Base-by-base conservation (phyloP, 1,139 yeast genomes). In the Suhomyces wounanorum region DNA sequence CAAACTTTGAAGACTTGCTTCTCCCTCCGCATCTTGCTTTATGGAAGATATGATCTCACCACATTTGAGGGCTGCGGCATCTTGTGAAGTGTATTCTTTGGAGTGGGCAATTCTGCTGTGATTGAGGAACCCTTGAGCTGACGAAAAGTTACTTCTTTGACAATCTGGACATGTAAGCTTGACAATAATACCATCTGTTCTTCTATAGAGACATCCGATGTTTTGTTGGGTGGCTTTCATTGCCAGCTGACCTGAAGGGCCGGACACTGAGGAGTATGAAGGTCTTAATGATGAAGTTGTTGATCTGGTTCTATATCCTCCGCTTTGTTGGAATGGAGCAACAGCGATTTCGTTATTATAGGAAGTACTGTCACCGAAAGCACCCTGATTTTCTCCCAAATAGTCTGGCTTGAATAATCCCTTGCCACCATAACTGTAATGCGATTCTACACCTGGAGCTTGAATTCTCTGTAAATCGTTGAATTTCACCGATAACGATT, bases 121-220 rank as follows among this genome's bases (percentile, higher is more conserved):
- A 63, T 87, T 88, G 40, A 87, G 75, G 55, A 88, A 87, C 23
- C 95, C 95, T 63, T 88, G 95, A 0, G 91, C 89, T 13, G 89
- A 82, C 8, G 89, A 83, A 62, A 88, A 88, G 55, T 87, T 87
- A 47, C 83, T 78, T 50, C 94, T 70, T 14, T 75, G 78, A 65
- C 96, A 88, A 49, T 77, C 81, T 0, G 85, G 83, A 63, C 96
- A 88, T 8, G 83, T 83, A 25, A 88, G 73, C 48, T 84, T 75
- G 8, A 87, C 91, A 26, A 86, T 69, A 0, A 86, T 75, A 1
- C 94, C 92, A 64, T 88, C 95, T 4, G 87, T 80, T 52, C 95
- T 70, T 51, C 87, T 75, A 62, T 85, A 85, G 7, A 87, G 75
- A 59, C 95, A 87, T 8, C 82, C 82, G 43, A 78, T 60, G 44